Evolutionary conservation across 257 asterid species (phyloP).

Genomic region (Fraxinus excelsior): DNA sequence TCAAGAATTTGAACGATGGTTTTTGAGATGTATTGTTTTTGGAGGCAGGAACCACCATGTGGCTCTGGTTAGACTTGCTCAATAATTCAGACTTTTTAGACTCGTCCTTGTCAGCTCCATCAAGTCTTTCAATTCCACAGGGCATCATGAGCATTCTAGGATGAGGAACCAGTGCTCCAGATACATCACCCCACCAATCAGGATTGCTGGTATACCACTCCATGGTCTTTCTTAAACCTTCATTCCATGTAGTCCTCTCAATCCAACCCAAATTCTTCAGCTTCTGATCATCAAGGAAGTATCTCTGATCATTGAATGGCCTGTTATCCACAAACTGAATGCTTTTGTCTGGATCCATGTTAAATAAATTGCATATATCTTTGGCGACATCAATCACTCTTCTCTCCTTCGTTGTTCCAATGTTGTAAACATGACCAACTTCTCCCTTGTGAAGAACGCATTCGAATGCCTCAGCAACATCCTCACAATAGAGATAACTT

Average conservation of each 20-base stretch:
- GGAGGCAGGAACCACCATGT: conserved; percentile 55
- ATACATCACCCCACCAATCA: conserved; percentile 97
- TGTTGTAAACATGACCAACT: conserved; percentile 93
- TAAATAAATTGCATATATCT: conserved; percentile 78
- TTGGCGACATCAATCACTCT: conserved; percentile 88
- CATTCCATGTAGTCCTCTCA: conserved; percentile 86
- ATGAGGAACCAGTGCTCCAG: conserved; percentile 97
- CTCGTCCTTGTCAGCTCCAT: conserved; percentile 69
- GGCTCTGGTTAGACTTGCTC: conserved; percentile 46
- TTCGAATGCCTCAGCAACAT: conserved; percentile 97
- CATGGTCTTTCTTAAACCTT: conserved; percentile 83
- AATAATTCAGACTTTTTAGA: conserved; percentile 51
- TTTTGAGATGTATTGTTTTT: conserved; percentile 45
- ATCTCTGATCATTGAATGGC: conserved; percentile 96
- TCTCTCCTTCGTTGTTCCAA: conserved; percentile 93
- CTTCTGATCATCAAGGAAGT: conserved; percentile 93
- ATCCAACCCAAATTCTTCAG: conserved; percentile 85
- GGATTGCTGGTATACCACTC: conserved; percentile 89
- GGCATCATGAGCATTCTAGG: conserved; percentile 98
- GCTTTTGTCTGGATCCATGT: conserved; percentile 72
- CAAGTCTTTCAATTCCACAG: conserved; percentile 73
- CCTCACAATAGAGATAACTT: conserved; percentile 93
- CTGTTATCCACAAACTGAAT: conserved; percentile 88
- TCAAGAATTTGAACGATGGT: conserved; percentile 75
- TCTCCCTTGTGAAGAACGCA: conserved; percentile 90